These are phyloP conservation scores for Rhamnella rubrinervis DNA, from an alignment of 331 rosid species.

Conservation along the genomic window DNA sequence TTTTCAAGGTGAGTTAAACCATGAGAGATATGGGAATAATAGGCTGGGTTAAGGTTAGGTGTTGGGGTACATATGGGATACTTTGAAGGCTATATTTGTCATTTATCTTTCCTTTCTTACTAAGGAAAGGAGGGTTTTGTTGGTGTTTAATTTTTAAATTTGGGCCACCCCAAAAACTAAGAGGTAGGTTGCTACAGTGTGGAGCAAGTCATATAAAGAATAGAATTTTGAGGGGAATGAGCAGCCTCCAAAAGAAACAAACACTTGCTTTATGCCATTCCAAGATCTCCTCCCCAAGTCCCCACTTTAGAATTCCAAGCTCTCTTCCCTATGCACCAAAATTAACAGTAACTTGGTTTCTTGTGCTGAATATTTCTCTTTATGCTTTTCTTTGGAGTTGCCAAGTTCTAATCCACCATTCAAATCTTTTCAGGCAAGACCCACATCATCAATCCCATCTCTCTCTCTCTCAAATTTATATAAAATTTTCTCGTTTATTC, in stretches of 20 bases:
- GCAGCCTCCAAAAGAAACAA: slow-evolving; percentile 79
- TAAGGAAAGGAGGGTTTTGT: slow-evolving; percentile 56
- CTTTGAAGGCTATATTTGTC: slow-evolving; percentile 36
- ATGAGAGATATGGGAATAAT: background rate
- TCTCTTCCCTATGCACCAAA: slow-evolving; percentile 73
- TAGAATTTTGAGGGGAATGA: slow-evolving; percentile 42
- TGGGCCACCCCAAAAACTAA: slow-evolving; percentile 16
- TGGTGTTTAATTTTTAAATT: slow-evolving; percentile 13
- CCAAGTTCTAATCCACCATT: slow-evolving; percentile 35
- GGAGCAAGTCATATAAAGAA: slow-evolving; percentile 55
- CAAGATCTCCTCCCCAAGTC: slow-evolving; percentile 41
- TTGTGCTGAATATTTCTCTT: slow-evolving; percentile 51
- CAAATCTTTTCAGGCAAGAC: slow-evolving; percentile 10
- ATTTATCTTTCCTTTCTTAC: slow-evolving; percentile 59
- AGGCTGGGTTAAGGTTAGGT: background rate
- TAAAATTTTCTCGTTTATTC: slow-evolving; percentile 15
- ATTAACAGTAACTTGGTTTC: slow-evolving; percentile 50
- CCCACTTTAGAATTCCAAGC: slow-evolving; percentile 92
- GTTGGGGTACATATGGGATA: background rate
- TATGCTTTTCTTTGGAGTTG: slow-evolving; percentile 50
- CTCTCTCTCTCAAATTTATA: background rate
- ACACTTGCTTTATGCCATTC: slow-evolving; percentile 77
- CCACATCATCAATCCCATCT: slow-evolving; percentile 2
- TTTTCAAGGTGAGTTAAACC: slow-evolving; percentile 2
- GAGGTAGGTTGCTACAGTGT: slow-evolving; percentile 38